phyloP scores from a whole-genome alignment of 1,284 basidiomycete genomes.

The Trametes pubescens region DNA sequence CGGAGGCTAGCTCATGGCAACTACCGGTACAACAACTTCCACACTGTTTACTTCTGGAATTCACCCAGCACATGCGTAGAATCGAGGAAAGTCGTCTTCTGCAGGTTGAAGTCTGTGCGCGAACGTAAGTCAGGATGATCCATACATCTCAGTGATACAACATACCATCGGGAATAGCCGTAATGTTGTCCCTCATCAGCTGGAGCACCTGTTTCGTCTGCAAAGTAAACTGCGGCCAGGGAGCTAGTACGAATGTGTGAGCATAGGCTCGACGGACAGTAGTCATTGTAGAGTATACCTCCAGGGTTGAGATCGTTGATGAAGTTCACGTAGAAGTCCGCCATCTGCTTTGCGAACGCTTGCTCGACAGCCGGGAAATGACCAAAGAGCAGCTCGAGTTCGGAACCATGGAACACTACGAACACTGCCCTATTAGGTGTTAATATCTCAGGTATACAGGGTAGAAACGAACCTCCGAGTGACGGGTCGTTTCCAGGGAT shows the following conservation, averaged over 20 bases:
- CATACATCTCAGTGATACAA: neutral
- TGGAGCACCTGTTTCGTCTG: conserved; percentile 52
- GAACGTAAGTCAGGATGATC: neutral
- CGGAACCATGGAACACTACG: conserved; percentile 59
- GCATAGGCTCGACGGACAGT: neutral
- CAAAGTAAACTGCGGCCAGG: conserved; percentile 53
- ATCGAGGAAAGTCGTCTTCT: conserved; percentile 54
- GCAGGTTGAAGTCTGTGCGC: conserved; percentile 50
- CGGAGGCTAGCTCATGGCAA: no score
- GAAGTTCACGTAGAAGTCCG: conserved; percentile 63
- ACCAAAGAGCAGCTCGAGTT: conserved; percentile 58
- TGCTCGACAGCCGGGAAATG: conserved; percentile 53
- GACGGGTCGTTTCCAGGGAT: conserved; percentile 55
- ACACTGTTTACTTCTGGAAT: conserved; percentile 53
- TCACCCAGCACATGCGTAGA: conserved; percentile 50
- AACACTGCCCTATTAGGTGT: neutral
- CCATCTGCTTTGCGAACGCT: conserved; percentile 54
- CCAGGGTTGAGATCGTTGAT: conserved; percentile 61
- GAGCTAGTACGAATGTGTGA: conserved; percentile 40
- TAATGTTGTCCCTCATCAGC: conserved; percentile 57
- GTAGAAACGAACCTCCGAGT: conserved; percentile 48
- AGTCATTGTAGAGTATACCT: conserved; percentile 41
- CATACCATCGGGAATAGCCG: conserved; percentile 58
- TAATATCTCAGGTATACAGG: neutral
- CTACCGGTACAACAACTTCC: neutral